These are phyloP conservation scores for Mortierella sp. DNA, from an alignment of 371 early-diverging fungal genomes.

Conservation along the genomic window DNA sequence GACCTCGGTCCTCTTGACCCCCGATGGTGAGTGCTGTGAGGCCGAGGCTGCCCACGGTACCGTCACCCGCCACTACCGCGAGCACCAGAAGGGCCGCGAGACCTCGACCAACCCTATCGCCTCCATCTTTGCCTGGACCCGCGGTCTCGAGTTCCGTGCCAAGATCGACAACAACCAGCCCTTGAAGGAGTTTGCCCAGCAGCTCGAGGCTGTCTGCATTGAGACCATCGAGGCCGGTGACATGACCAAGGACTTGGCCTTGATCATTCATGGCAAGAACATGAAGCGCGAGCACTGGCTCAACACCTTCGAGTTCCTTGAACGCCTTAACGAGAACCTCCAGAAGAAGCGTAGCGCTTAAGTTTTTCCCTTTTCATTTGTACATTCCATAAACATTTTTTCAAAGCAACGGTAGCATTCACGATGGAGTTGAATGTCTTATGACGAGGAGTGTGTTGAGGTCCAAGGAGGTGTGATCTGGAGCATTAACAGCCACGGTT, in stretches of 20 bases:
- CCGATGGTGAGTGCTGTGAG: slow-evolving; percentile 92
- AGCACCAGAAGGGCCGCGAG: slow-evolving; percentile 90
- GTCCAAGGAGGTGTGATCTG: no score
- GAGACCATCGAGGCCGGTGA: slow-evolving; percentile 83
- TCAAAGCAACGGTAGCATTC: no score
- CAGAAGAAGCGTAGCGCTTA: slow-evolving; percentile 60
- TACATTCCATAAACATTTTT: no score
- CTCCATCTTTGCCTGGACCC: slow-evolving; percentile 95
- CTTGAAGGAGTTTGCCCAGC: slow-evolving; percentile 74
- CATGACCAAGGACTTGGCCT: slow-evolving; percentile 97
- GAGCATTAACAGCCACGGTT: no score
- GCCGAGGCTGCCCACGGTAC: slow-evolving; percentile 97
- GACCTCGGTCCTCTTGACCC: slow-evolving; percentile 93
- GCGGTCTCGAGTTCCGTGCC: slow-evolving; percentile 92
- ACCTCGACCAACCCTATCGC: slow-evolving; percentile 96
- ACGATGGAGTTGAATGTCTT: no score
- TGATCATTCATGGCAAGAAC: slow-evolving; percentile 86
- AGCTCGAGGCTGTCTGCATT: slow-evolving; percentile 88
- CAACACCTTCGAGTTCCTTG: slow-evolving; percentile 84
- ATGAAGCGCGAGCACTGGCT: slow-evolving; percentile 79
- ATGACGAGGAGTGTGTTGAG: no score
- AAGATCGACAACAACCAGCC: slow-evolving; percentile 85
- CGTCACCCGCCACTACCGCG: slow-evolving; percentile 95
- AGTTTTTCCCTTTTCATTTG: not conserved
- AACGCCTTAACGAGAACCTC: slow-evolving; percentile 78